These are phyloP conservation scores for Globisporangium solare DNA, from an alignment of 352 stramenopile species.

Conservation along the genomic window DNA sequence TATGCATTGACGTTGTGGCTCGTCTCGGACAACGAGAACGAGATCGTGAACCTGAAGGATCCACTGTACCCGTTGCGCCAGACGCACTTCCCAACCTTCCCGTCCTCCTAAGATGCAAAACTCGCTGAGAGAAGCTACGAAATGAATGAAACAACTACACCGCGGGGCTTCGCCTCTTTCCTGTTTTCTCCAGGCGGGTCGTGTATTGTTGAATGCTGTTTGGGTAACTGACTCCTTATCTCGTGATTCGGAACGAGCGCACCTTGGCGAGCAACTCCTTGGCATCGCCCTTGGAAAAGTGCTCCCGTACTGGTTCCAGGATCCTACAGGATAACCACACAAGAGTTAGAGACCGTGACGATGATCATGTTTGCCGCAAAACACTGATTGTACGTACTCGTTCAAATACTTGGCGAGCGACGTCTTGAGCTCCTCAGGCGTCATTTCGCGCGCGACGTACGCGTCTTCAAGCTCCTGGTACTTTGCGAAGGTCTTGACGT, in stretches of 20 bases:
- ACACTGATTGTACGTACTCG: slow-evolving; percentile 43
- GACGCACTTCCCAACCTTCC: slow-evolving; percentile 29
- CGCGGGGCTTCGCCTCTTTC: no score
- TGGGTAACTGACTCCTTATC: slow-evolving; percentile 38
- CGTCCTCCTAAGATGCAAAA: no score
- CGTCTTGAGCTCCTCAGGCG: slow-evolving; percentile 93
- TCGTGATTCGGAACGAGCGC: slow-evolving; percentile 95
- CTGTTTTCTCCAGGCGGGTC: no score
- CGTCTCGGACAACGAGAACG: slow-evolving; percentile 34
- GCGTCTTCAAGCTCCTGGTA: slow-evolving; percentile 90
- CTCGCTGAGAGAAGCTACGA: no score
- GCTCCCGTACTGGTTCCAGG: slow-evolving; percentile 94
- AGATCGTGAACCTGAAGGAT: slow-evolving; percentile 42
- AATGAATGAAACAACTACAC: no score
- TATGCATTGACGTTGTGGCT: slow-evolving; percentile 90
- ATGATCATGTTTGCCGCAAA: background rate
- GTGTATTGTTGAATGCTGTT: background rate
- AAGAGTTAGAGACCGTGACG: background rate
- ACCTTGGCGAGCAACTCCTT: slow-evolving; percentile 96
- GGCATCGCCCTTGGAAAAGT: slow-evolving; percentile 94
- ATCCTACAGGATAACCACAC: slow-evolving; percentile 38
- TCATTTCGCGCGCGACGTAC: slow-evolving; percentile 88
- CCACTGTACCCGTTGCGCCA: slow-evolving; percentile 31
- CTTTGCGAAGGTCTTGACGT: slow-evolving; percentile 78
- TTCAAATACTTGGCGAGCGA: slow-evolving; percentile 91